Conservation (phyloP, 1,284 basidiomycete genomes). For the Trametes hirsuta region DNA sequence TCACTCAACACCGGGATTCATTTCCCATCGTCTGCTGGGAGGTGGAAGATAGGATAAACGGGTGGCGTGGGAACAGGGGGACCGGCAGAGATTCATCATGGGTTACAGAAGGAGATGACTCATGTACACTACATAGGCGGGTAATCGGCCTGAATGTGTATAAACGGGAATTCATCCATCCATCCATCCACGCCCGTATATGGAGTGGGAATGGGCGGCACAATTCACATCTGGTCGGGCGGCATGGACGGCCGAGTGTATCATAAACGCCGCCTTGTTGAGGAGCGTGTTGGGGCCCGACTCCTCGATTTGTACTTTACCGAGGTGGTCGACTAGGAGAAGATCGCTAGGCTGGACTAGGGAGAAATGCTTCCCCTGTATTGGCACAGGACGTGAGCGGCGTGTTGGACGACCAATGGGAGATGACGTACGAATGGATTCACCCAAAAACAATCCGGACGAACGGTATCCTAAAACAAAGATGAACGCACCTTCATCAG, state of each 20-base stretch:
- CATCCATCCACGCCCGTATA: slow-evolving; percentile 51
- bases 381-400: no score
- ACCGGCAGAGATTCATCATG: no score
- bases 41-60: no score
- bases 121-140: no score
- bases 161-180: no score
- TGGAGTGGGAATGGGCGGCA: slow-evolving; percentile 66
- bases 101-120: no score
- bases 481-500: slow-evolving; percentile 8
- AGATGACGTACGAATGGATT: slow-evolving; percentile 45
- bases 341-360: slow-evolving; percentile 50
- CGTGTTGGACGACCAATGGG: no score
- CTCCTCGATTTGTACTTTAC: slow-evolving; percentile 46
- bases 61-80: no score
- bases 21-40: no score
- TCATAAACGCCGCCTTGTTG: slow-evolving; percentile 53
- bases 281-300: slow-evolving; percentile 43
- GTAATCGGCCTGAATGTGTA: no score
- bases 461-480: slow-evolving; percentile 46
- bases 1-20: no score
- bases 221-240: slow-evolving; percentile 66
- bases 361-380: slow-evolving; percentile 47
- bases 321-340: slow-evolving; percentile 52
- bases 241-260: slow-evolving; percentile 58
- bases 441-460: slow-evolving; percentile 60